A percentile compares a stretch with the other conserved stretches of the same genome.
phyloP scores from a whole-genome alignment of 2,329 filamentous ascomycete species.

The Cordyceps tenuipes region DNA sequence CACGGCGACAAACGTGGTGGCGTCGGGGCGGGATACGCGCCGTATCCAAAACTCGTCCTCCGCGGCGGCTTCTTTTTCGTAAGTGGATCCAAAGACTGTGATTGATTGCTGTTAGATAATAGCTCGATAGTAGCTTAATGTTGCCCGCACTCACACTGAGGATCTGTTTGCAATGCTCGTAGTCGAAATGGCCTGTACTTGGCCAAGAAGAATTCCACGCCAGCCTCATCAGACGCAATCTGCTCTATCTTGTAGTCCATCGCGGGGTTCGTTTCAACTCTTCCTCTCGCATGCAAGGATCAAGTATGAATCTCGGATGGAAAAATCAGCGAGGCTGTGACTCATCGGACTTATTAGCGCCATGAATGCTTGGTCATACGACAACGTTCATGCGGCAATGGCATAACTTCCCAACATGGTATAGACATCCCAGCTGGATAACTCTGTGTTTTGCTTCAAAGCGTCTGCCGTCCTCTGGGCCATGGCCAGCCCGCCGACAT shows the following conservation, averaged over 20 bases:
- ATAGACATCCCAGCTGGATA: constrained; percentile 17
- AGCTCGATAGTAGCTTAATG: background rate
- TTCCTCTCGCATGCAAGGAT: background rate
- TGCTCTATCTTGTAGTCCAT: constrained; percentile 4
- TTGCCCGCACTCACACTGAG: background rate
- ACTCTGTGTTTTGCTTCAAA: constrained; percentile 2
- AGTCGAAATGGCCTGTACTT: constrained; percentile 10
- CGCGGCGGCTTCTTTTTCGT: background rate
- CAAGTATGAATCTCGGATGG: background rate
- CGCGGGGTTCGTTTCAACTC: background rate
- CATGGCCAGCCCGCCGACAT: constrained; percentile 12
- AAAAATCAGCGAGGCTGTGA: background rate
- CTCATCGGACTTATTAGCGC: constrained; percentile 1
- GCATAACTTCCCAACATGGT: constrained; percentile 20
- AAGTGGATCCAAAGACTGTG: constrained; percentile 6
- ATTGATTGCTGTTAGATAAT: background rate
- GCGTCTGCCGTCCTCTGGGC: constrained; percentile 13
- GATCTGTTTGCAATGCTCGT: constrained; percentile 2
- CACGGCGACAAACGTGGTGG: constrained; percentile 5
- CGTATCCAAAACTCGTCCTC: constrained; percentile 8
- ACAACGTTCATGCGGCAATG: constrained; percentile 14
- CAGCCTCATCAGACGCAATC: background rate
- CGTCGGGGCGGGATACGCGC: background rate
- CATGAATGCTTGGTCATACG: background rate
- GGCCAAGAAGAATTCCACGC: background rate